Evolutionary conservation across 257 asterid genomes (phyloP), one percentile per base, ranked within the genome.

Genomic region (Salvia rosmarinus): DNA sequence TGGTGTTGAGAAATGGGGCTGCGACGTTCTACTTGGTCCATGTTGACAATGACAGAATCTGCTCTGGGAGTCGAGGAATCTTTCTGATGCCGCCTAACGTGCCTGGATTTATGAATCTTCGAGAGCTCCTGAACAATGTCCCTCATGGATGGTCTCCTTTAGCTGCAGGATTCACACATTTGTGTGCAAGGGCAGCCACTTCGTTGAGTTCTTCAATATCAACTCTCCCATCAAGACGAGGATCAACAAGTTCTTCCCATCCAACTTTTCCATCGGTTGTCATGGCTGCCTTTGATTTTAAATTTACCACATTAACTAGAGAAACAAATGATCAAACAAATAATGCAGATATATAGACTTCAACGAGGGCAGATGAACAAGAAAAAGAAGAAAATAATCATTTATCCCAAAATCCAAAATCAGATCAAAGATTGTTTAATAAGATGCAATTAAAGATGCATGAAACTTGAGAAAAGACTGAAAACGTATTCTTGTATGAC

Each of bases 211-310:
- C 96, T 79, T 77, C 83, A 17, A 79, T 50, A 21, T 83, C 85
- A 30, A 86, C 86, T 67, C 83, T 93, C 70, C 96, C 95, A 46
- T 90, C 87, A 9, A 93, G 94, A 60, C 89, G 90, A 54, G 96
- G 91, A 71, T 93, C 97, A 4, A 72, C 89, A 28, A 93, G 82
- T 78, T 93, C 98, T 70, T 90, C 98, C 98, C 98, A 93, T 59
- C 97, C 98, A 13, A 62, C 95, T 74, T 87, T 89, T 39, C 84
- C 98, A 44, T 90, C 97, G 0, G 84, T 82, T 77, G 86, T 87
- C 98, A 93, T 90, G 65, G 98, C 96, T n/a, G 97, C 98, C 98
- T 93, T 50, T 59, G 52, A 80, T 64, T 65, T 62, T 72, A 39
- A 63, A 55, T 23, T 19, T 40, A 49, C 30, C 16, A 9, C 20